Evolutionary conservation across 306 rosid species (phyloP).

Genomic region (Begonia fuchsioides): DNA sequence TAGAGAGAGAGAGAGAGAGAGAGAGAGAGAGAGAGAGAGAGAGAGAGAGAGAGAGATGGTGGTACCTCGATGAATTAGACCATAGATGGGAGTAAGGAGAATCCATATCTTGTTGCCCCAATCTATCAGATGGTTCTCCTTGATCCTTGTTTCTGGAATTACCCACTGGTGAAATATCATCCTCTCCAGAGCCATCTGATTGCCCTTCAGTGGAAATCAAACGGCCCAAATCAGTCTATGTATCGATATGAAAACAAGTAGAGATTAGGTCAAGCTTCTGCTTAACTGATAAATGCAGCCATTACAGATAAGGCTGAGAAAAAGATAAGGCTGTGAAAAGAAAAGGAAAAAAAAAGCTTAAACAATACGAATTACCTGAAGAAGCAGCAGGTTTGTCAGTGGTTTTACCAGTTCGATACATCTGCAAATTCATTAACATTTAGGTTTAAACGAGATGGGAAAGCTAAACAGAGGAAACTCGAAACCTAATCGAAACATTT

Average conservation of each 20-base stretch:
- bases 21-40: no score
- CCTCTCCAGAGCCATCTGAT: slow-evolving; percentile 92
- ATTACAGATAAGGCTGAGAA: background rate
- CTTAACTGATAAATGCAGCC: no score
- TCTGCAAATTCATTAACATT: slow-evolving; percentile 25
- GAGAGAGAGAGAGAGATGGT: background rate
- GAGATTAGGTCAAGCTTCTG: no score
- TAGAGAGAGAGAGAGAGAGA: slow-evolving; percentile 3
- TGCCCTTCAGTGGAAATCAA: slow-evolving; percentile 28
- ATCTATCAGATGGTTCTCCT: slow-evolving; percentile 31
- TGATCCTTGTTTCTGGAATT: slow-evolving; percentile 28
- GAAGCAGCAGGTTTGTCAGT: slow-evolving; percentile 93
- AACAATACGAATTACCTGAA: slow-evolving; percentile 78
- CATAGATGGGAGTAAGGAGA: slow-evolving; percentile 38
- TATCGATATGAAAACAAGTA: no score
- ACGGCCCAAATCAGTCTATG: background rate
- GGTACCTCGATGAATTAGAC: slow-evolving; percentile 83
- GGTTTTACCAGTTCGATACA: slow-evolving; percentile 93
- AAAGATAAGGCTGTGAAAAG: slow-evolving; percentile 13
- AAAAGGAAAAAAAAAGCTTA: background rate
- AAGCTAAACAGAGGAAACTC: background rate
- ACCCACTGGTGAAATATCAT: slow-evolving; percentile 44
- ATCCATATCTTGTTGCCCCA: slow-evolving; percentile 43
- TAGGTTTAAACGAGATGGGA: no score
- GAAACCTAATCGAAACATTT: slow-evolving; percentile 1